Evolutionary conservation across 768 basidiomycete genomes (phyloP).

Genomic region (Tricholoma matsutake): DNA sequence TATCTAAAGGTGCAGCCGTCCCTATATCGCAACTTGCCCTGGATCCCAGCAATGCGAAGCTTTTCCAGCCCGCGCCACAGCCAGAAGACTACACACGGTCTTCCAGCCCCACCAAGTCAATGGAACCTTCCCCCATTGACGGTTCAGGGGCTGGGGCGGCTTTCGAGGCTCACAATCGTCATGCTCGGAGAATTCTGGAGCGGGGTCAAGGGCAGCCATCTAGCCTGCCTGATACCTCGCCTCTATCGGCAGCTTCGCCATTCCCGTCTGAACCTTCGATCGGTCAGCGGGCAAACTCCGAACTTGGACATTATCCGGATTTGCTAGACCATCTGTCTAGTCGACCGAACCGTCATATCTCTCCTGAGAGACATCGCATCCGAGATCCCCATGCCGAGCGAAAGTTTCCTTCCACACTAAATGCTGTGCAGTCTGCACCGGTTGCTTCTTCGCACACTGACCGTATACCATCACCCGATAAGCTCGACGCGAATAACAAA

Average conservation of each 20-base stretch:
- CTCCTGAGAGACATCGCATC: constrained; percentile 53
- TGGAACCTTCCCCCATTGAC: constrained; percentile 47
- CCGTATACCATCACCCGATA: constrained; percentile 49
- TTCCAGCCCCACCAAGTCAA: constrained; percentile 54
- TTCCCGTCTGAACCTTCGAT: constrained; percentile 26
- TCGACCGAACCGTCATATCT: constrained; percentile 42
- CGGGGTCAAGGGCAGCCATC: constrained; percentile 44
- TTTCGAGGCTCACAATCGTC: constrained; percentile 35
- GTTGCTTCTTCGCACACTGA: constrained; percentile 42
- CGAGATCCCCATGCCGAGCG: constrained; percentile 50
- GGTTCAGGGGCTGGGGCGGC: constrained; percentile 27
- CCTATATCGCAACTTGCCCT: constrained; percentile 55
- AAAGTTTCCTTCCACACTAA: constrained; percentile 59
- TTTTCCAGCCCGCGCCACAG: constrained; percentile 47
- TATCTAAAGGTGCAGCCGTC: constrained; percentile 45
- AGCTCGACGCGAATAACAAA: constrained; percentile 54
- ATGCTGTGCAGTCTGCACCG: constrained; percentile 48
- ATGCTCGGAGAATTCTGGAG: constrained; percentile 41
- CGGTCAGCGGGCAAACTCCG: constrained; percentile 69
- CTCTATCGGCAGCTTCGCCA: constrained; percentile 59
- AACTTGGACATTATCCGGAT: constrained; percentile 79
- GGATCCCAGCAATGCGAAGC: constrained; percentile 55
- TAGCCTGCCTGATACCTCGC: constrained; percentile 51
- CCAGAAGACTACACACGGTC: constrained; percentile 36
- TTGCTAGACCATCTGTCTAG: constrained; percentile 35